Percentiles rank a stretch among this genome's conserved stretches.
These are phyloP conservation scores for Lepiota brunneoincarnata DNA, from an alignment of 768 basidiomycete species.

Conservation along the genomic window DNA sequence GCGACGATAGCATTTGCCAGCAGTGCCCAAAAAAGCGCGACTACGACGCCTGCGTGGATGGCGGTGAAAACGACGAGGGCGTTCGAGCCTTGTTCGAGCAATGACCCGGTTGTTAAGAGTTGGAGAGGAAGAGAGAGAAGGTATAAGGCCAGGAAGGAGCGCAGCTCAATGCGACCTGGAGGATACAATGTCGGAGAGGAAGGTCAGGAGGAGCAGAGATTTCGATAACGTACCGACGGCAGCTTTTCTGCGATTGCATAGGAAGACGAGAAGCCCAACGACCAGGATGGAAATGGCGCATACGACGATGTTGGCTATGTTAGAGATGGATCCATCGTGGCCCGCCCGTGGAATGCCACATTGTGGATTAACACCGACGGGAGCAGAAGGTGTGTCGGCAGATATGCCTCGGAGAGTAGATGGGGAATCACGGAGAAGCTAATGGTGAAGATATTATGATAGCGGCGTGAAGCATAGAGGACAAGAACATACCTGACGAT, in stretches of 20 bases:
- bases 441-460: neutral
- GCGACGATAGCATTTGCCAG: constrained; percentile 75
- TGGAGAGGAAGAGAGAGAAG: constrained; percentile 74
- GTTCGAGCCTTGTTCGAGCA: constrained; percentile 75
- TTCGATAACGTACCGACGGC: constrained; percentile 60
- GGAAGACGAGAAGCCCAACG: constrained; percentile 52
- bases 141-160: constrained; percentile 63
- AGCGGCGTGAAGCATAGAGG: constrained; percentile 17
- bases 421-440: constrained; percentile 37
- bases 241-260: constrained; percentile 68
- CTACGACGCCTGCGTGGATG: constrained; percentile 76
- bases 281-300: constrained; percentile 74
- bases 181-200: neutral
- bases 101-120: constrained; percentile 75
- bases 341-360: constrained; percentile 76
- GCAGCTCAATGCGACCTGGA: constrained; percentile 67
- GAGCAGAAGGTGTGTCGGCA: constrained; percentile 49
- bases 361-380: constrained; percentile 77
- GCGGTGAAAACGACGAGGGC: constrained; percentile 69
- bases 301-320: constrained; percentile 82
- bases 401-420: constrained; percentile 37
- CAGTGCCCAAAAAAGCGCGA: constrained; percentile 76
- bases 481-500: constrained; percentile 61
- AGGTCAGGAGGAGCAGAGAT: neutral
- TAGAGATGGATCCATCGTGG: constrained; percentile 61